Conservation (phyloP, 2,329 filamentous ascomycete genomes). For the Botrytis squamosa region DNA sequence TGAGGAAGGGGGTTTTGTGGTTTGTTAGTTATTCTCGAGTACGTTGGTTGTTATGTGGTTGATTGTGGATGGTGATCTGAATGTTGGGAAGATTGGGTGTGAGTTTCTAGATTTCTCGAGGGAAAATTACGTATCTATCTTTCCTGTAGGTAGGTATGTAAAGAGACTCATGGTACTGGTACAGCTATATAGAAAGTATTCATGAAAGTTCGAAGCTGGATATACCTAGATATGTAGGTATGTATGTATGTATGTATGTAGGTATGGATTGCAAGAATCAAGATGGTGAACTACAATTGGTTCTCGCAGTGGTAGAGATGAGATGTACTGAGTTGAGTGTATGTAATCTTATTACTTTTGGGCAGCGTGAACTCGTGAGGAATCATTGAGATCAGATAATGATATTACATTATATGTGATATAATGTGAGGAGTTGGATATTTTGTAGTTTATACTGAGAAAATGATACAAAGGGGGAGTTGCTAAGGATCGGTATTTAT, state of each 20-base stretch:
- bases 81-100: neutral
- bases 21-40: neutral
- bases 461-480: no score
- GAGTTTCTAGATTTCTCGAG: neutral
- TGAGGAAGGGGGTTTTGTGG: neutral
- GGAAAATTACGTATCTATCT: neutral
- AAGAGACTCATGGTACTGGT: neutral
- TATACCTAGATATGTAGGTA: no score
- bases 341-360: neutral
- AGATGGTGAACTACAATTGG: neutral
- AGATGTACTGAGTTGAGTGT: no score
- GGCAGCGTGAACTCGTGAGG: neutral
- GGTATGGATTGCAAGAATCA: no score
- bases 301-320: neutral
- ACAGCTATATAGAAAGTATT: neutral
- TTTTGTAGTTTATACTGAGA: no score
- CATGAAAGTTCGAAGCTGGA: neutral
- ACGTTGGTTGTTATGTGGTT: neutral
- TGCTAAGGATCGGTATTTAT: no score
- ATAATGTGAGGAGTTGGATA: no score
- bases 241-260: no score
- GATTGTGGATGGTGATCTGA: neutral
- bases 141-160: neutral
- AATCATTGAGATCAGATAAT: neutral
- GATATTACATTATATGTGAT: no score